These are phyloP conservation scores for Neofusicoccum cordaticola DNA, from an alignment of 2,329 filamentous ascomycete species.

Conservation along the genomic window DNA sequence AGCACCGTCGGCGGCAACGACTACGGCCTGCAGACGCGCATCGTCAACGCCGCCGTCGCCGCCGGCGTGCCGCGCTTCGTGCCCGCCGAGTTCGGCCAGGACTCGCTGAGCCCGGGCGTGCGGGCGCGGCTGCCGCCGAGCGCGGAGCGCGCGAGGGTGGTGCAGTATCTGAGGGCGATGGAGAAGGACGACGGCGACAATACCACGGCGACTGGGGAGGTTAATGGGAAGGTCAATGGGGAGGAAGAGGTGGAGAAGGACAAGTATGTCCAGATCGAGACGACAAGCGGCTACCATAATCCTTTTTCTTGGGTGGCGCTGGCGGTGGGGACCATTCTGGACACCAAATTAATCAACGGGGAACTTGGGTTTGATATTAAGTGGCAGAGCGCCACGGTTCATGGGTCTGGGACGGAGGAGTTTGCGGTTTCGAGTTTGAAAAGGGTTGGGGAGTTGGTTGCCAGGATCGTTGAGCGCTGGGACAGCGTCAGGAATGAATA, in stretches of 20 bases:
- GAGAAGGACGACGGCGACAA: neutral
- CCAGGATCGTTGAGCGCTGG: slow-evolving; percentile 31
- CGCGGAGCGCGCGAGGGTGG: slow-evolving; percentile 28
- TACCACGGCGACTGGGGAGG: neutral
- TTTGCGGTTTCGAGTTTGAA: slow-evolving; percentile 36
- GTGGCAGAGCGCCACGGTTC: slow-evolving; percentile 40
- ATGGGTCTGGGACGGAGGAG: slow-evolving; percentile 33
- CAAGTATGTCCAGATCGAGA: neutral
- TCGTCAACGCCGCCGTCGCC: slow-evolving; percentile 36
- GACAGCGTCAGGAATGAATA: slow-evolving; percentile 32
- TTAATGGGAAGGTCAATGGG: neutral
- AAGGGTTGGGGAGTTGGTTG: slow-evolving; percentile 31
- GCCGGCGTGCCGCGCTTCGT: slow-evolving; percentile 37
- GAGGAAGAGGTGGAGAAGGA: neutral
- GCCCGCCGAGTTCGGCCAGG: slow-evolving; percentile 35
- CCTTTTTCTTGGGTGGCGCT: slow-evolving; percentile 34
- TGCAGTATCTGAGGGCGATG: slow-evolving; percentile 29
- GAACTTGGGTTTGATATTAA: slow-evolving; percentile 38
- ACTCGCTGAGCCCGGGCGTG: slow-evolving; percentile 31
- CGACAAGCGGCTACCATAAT: neutral
- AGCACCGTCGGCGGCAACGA: slow-evolving; percentile 25
- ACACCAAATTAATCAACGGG: slow-evolving; percentile 31
- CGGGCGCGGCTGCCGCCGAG: slow-evolving; percentile 30
- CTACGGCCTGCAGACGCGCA: slow-evolving; percentile 18
- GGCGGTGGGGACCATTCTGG: slow-evolving; percentile 34